Conservation (phyloP, 2,329 filamentous ascomycete genomes). For the Penicillium sp. region DNA sequence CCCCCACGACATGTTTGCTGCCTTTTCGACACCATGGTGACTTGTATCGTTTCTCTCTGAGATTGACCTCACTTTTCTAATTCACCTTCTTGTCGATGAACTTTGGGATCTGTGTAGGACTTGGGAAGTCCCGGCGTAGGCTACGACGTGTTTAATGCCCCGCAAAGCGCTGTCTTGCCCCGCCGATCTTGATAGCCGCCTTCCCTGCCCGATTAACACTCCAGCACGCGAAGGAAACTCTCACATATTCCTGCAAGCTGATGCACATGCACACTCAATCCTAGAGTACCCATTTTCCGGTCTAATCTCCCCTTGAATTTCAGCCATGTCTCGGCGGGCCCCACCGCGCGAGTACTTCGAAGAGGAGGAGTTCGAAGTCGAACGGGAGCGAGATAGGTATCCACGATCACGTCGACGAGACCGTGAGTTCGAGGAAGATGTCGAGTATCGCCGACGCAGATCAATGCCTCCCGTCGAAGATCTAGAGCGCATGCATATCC, state of each 20-base stretch:
- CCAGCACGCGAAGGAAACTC: neutral
- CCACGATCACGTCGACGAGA: slow-evolving; percentile 35
- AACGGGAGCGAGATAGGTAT: slow-evolving; percentile 37
- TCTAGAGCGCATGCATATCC: slow-evolving; percentile 48
- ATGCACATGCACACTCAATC: neutral
- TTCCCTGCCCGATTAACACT: slow-evolving; percentile 3
- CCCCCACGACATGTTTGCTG: slow-evolving; percentile 10
- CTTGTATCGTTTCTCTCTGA: neutral
- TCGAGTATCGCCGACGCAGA: slow-evolving; percentile 35
- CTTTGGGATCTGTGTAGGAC: neutral
- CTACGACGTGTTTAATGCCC: slow-evolving; percentile 15
- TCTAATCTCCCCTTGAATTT: neutral
- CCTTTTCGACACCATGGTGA: neutral
- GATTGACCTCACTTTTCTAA: neutral
- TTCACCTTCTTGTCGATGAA: neutral
- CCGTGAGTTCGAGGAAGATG: slow-evolving; percentile 38
- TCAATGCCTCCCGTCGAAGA: slow-evolving; percentile 53
- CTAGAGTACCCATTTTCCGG: neutral
- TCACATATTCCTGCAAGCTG: neutral
- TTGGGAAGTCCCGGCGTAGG: slow-evolving; percentile 14
- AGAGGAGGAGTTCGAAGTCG: slow-evolving; percentile 35
- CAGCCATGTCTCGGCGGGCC: slow-evolving; percentile 41
- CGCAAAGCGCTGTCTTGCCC: slow-evolving; percentile 15
- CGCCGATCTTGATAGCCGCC: slow-evolving; percentile 6
- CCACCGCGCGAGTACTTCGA: slow-evolving; percentile 40